A percentile compares a stretch with the other conserved stretches of the same genome.
Conservation (phyloP, 225 moss, liverwort and hornwort genomes). For the Takakia lepidozioides region DNA sequence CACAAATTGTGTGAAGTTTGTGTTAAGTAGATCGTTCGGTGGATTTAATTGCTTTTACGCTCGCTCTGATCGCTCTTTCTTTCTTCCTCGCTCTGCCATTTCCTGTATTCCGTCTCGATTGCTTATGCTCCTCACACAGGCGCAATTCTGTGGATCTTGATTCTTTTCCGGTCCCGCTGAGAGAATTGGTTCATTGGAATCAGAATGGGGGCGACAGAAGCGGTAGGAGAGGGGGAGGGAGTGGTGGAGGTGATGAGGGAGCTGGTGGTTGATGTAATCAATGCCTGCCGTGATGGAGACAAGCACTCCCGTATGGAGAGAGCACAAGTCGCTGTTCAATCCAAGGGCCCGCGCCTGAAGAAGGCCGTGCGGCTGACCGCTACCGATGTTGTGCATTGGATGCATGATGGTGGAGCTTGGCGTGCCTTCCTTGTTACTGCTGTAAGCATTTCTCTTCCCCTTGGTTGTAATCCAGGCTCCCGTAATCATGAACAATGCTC, state of each 20-base stretch:
- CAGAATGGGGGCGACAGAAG: too few relatives aligned
- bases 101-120: too few relatives aligned
- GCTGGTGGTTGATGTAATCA: constrained; percentile 15
- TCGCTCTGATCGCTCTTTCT: too few relatives aligned
- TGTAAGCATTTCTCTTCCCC: constrained; percentile 18
- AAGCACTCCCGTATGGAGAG: constrained; percentile 8
- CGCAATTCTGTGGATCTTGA: too few relatives aligned
- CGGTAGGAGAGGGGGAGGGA: constrained; percentile 25
- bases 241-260: constrained; percentile 27
- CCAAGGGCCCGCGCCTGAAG: constrained; percentile 31
- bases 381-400: constrained; percentile 35
- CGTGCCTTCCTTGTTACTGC: constrained; percentile 47
- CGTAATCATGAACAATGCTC: not conserved
- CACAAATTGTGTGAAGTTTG: too few relatives aligned
- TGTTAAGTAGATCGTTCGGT: too few relatives aligned
- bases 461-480: not conserved
- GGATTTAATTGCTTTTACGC: too few relatives aligned
- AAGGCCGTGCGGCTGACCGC: constrained; percentile 15
- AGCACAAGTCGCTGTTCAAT: constrained; percentile 15
- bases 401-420: constrained; percentile 46
- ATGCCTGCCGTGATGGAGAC: not conserved
- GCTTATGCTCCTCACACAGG: too few relatives aligned
- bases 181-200: too few relatives aligned
- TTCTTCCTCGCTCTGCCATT: too few relatives aligned
- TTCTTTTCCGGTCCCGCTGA: too few relatives aligned